These are phyloP conservation scores for Alternaria rosae DNA, from an alignment of 2,329 filamentous ascomycete genomes.

Conservation along the genomic window DNA sequence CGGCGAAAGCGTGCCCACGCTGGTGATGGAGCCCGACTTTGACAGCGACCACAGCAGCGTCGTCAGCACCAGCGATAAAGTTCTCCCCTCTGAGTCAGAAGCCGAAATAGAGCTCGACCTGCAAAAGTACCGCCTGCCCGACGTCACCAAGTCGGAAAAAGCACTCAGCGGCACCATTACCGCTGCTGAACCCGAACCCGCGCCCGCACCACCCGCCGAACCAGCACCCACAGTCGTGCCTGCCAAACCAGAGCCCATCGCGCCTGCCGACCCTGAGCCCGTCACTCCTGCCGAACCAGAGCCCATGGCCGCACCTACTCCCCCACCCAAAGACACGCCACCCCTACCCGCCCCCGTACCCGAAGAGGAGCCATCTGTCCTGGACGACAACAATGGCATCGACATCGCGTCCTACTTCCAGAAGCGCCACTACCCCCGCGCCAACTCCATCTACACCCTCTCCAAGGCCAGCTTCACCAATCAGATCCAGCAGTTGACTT, in stretches of 20 bases:
- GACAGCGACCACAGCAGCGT: conserved; percentile 58
- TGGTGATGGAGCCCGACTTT: conserved; percentile 50
- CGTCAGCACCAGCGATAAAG: conserved; percentile 62
- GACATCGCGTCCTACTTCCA: conserved; percentile 71
- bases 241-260: background rate
- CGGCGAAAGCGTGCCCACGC: conserved; percentile 46
- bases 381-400: conserved; percentile 50
- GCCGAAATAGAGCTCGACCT: conserved; percentile 61
- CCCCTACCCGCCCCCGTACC: conserved; percentile 46
- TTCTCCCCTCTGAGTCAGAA: conserved; percentile 61
- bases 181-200: conserved; percentile 48
- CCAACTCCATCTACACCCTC: conserved; percentile 91
- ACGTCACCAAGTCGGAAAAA: conserved; percentile 71
- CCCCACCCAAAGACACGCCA: conserved; percentile 15
- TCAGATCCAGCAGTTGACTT: conserved; percentile 90
- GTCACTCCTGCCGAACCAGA: background rate
- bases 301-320: conserved; percentile 4
- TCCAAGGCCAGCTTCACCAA: conserved; percentile 91
- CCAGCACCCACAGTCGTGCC: conserved; percentile 39
- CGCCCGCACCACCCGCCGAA: conserved; percentile 1
- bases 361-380: conserved; percentile 40
- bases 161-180: conserved; percentile 50
- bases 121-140: conserved; percentile 76
- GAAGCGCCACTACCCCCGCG: conserved; percentile 63
- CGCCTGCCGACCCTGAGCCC: conserved; percentile 38